Percentiles rank a stretch among this genome's conserved stretches.
Evolutionary conservation across 1,284 basidiomycete species (phyloP).

Genomic region (Irpex sp.): DNA sequence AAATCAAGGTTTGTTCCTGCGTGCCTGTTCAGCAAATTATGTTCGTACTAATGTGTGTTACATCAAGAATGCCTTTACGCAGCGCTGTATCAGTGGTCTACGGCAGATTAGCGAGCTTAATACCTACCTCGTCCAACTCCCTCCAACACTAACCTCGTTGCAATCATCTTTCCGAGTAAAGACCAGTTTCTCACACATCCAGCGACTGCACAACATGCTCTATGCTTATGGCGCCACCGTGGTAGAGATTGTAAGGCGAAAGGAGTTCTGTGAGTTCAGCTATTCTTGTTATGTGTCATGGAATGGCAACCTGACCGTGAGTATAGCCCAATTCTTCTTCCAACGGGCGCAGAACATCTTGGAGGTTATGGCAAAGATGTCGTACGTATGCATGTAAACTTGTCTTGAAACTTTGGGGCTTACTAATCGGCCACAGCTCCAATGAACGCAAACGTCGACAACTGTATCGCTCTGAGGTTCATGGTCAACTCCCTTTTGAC

Average conservation of each 20-base stretch:
- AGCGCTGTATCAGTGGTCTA: constrained; percentile 62
- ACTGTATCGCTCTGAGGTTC: constrained; percentile 73
- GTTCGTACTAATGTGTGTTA: not conserved
- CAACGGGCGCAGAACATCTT: constrained; percentile 75
- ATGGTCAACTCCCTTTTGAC: constrained; percentile 79
- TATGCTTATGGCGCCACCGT: constrained; percentile 93
- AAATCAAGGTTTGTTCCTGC: constrained; percentile 50
- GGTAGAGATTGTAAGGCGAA: constrained; percentile 85
- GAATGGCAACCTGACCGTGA: constrained; percentile 5
- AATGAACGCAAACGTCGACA: constrained; percentile 76
- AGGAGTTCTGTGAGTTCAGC: constrained; percentile 70
- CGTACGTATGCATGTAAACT: constrained; percentile 42
- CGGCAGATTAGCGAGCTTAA: constrained; percentile 75
- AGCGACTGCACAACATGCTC: constrained; percentile 84
- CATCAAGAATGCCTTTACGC: constrained; percentile 71
- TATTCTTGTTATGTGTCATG: not conserved
- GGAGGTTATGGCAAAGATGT: constrained; percentile 80
- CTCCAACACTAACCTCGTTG: constrained; percentile 55
- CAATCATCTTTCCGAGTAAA: constrained; percentile 70
- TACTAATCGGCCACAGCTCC: constrained; percentile 37
- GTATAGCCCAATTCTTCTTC: constrained; percentile 69
- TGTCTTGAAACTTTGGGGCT: not conserved
- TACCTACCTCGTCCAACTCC: constrained; percentile 69
- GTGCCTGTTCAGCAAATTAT: not conserved
- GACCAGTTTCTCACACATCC: constrained; percentile 87